Conservation (phyloP, 73 alveolate species). For the Stentor roeselii region DNA sequence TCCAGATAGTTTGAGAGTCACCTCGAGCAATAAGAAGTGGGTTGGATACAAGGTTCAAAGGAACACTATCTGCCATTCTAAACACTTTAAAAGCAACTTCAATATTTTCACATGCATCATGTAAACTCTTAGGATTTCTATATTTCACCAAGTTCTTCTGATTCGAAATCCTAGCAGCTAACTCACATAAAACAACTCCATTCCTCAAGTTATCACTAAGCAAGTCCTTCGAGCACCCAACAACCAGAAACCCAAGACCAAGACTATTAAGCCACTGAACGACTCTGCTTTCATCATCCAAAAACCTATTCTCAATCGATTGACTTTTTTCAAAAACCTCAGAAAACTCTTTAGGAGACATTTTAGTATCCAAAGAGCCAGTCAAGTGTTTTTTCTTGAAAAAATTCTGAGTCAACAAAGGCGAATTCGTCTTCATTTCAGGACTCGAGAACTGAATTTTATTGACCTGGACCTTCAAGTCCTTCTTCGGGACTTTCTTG, state of each 20-base stretch:
- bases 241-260: not conserved
- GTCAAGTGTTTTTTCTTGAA: not conserved
- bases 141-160: not conserved
- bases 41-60: conserved; percentile 32
- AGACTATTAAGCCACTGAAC: not conserved
- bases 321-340: not conserved
- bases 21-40: conserved; percentile 39
- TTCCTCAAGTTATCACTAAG: conserved; percentile 6
- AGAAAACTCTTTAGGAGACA: not conserved
- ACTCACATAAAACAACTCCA: conserved; percentile 18
- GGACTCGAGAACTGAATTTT: not conserved
- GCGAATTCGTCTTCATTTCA: not conserved
- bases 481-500: not conserved
- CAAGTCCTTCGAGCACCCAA: not conserved
- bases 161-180: not conserved
- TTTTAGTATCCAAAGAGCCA: not conserved
- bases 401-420: not conserved
- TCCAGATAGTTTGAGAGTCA: conserved; percentile 48
- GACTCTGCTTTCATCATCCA: not conserved
- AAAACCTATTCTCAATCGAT: not conserved
- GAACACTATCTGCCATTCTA: conserved; percentile 40
- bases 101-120: conserved; percentile 48
- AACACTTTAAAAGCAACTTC: conserved; percentile 30
- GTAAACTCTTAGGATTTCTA: conserved; percentile 36
- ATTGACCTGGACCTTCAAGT: not conserved